Percentiles rank a stretch among this genome's conserved stretches.
Evolutionary conservation across 768 basidiomycete genomes (phyloP).

Genomic region (Serendipita vermifera): DNA sequence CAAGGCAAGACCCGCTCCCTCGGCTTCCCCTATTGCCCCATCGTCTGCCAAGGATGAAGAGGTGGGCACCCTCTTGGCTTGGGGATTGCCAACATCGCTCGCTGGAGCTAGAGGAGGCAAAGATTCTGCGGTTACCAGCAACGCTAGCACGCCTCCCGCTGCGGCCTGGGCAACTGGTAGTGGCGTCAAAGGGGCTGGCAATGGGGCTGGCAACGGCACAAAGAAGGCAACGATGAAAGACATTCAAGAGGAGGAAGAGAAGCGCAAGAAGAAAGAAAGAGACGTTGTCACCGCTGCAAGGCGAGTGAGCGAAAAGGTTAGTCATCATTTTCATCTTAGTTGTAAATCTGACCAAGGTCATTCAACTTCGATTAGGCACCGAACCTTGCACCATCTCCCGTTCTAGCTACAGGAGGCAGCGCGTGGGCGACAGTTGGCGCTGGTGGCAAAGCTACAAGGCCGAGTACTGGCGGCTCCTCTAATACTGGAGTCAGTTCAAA

Average conservation of each 20-base stretch:
- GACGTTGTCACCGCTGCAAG: conserved; percentile 44
- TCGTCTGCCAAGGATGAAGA: conserved; percentile 21
- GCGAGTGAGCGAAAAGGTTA: conserved; percentile 26
- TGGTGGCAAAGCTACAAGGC: conserved; percentile 42
- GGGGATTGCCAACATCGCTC: conserved; percentile 81
- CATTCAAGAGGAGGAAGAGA: conserved; percentile 96
- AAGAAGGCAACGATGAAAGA: conserved; percentile 66
- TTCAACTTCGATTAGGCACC: conserved; percentile 20
- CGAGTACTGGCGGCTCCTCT: conserved; percentile 5
- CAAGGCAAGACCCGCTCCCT: conserved; percentile 42
- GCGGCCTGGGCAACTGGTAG: conserved; percentile 68
- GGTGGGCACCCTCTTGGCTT: conserved; percentile 43
- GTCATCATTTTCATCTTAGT: conserved; percentile 14
- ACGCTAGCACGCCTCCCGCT: conserved; percentile 19
- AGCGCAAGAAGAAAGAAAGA: conserved; percentile 65
- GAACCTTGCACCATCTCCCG: conserved; percentile 20
- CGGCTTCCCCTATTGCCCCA: conserved; percentile 33
- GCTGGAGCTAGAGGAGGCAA: conserved; percentile 39
- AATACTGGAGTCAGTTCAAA: not conserved
- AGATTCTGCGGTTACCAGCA: conserved; percentile 21
- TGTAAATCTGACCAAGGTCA: not conserved
- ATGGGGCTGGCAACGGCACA: conserved; percentile 50
- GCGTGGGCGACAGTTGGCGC: conserved; percentile 84
- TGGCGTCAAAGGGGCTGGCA: no score
- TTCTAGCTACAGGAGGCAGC: conserved; percentile 26